These are phyloP conservation scores for Komagataella populi DNA, from an alignment of 805 yeast species.

Conservation along the genomic window DNA sequence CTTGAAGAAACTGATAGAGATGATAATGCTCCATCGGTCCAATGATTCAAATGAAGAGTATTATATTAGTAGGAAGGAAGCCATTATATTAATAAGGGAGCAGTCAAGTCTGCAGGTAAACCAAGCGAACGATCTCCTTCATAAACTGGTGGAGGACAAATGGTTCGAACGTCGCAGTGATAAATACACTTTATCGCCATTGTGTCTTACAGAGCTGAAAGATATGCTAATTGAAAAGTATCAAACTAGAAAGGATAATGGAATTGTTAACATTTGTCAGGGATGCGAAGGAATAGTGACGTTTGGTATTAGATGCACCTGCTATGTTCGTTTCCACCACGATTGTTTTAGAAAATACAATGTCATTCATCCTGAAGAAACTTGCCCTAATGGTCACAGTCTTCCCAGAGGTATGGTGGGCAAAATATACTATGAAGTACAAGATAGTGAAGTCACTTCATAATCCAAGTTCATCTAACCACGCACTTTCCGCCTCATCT, in stretches of 20 bases:
- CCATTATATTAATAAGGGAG: conserved; percentile 16
- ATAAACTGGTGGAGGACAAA: conserved; percentile 30
- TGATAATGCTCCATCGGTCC: not conserved
- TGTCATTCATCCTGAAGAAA: conserved; percentile 14
- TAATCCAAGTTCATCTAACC: conserved; percentile 29
- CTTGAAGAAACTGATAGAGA: conserved; percentile 22
- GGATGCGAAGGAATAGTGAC: conserved; percentile 44
- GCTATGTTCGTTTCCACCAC: conserved; percentile 31
- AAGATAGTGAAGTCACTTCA: conserved; percentile 9
- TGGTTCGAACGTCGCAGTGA: conserved; percentile 30
- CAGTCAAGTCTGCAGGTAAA: conserved; percentile 15
- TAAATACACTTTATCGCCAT: conserved; percentile 22
- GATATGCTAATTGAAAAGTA: conserved; percentile 27
- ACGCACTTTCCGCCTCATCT: conserved; percentile 67
- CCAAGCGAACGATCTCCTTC: conserved; percentile 27
- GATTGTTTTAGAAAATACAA: conserved; percentile 29
- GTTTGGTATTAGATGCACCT: conserved; percentile 30
- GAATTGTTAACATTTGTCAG: conserved; percentile 27
- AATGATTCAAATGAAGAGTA: conserved; percentile 12
- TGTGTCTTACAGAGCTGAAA: conserved; percentile 33
- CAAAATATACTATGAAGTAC: conserved; percentile 7
- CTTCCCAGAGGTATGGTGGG: not conserved
- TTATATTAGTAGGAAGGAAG: conserved; percentile 20
- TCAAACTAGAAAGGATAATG: conserved; percentile 14
- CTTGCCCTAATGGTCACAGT: conserved; percentile 17